phyloP scores from a whole-genome alignment of 2,329 filamentous ascomycete genomes.

The Graphium sp. region DNA sequence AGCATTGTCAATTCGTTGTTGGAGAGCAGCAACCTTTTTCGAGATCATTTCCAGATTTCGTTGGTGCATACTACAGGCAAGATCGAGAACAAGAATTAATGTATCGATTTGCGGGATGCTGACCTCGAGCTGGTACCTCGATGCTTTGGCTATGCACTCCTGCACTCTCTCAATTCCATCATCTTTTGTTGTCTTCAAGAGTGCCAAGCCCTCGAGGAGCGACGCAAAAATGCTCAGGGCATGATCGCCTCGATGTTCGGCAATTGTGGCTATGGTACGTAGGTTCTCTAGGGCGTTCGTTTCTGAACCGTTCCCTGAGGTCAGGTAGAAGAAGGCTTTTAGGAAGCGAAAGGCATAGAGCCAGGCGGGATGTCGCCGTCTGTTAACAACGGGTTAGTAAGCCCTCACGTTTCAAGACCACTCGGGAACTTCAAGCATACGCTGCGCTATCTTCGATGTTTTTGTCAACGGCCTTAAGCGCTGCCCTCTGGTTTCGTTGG shows the following conservation, averaged over 20 bases:
- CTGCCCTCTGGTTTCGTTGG: slow-evolving; percentile 54
- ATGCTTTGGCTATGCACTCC: slow-evolving; percentile 54
- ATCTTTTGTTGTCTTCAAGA: slow-evolving; percentile 45
- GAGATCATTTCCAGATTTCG: slow-evolving; percentile 38
- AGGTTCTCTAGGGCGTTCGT: slow-evolving; percentile 50
- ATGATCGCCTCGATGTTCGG: slow-evolving; percentile 41
- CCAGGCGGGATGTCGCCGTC: slow-evolving; percentile 53
- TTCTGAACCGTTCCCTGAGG: slow-evolving; percentile 43
- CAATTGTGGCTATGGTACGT: slow-evolving; percentile 41
- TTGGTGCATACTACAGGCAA: slow-evolving; percentile 51
- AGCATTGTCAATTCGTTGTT: slow-evolving; percentile 42
- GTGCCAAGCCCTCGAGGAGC: slow-evolving; percentile 51
- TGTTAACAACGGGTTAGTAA: slow-evolving; percentile 12
- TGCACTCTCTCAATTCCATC: slow-evolving; percentile 57
- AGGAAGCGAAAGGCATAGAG: slow-evolving; percentile 62
- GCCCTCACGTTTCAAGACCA: background rate
- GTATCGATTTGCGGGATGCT: slow-evolving; percentile 50
- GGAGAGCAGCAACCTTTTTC: slow-evolving; percentile 45
- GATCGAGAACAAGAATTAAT: slow-evolving; percentile 49
- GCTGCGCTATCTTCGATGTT: slow-evolving; percentile 52
- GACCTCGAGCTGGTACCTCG: slow-evolving; percentile 52
- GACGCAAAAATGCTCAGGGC: slow-evolving; percentile 49
- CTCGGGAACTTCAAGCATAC: slow-evolving; percentile 18
- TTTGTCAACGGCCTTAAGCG: slow-evolving; percentile 53
- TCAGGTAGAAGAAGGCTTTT: slow-evolving; percentile 51